Evolutionary conservation across 176 grass and related monocot species (phyloP).

Genomic region (Miscanthus lutarioriparius): DNA sequence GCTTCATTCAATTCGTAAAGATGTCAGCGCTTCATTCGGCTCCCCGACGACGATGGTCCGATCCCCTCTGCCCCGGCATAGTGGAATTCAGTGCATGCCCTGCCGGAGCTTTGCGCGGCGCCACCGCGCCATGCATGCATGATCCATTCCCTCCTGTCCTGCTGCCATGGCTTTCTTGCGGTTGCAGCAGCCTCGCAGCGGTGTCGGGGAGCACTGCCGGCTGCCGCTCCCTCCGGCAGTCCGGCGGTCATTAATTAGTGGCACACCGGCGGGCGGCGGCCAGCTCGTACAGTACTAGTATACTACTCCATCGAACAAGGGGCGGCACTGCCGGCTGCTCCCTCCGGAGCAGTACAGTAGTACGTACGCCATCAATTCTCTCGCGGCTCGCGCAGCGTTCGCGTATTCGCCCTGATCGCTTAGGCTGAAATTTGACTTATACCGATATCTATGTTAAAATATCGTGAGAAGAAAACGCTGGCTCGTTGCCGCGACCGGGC

Average conservation of each 20-base stretch:
- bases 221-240: background rate
- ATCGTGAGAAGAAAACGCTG: too few species aligned
- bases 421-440: too few species aligned
- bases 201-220: background rate
- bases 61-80: conserved; percentile 22
- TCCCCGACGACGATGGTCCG: background rate
- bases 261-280: background rate
- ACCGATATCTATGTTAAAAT: too few species aligned
- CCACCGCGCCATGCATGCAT: background rate
- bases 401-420: too few species aligned
- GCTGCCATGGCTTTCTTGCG: background rate
- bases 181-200: background rate
- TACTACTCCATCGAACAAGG: too few species aligned
- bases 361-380: background rate
- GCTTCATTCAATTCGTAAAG: conserved; percentile 52
- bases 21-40: background rate
- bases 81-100: conserved; percentile 34
- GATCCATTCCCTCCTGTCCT: background rate
- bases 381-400: background rate
- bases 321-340: too few species aligned
- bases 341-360: too few species aligned
- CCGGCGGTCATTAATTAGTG: conserved; percentile 17
- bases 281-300: too few species aligned
- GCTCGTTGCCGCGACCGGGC: background rate
- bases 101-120: background rate